A percentile compares a stretch with the other conserved stretches of the same genome.
Conservation (phyloP, 2,329 filamentous ascomycete species). For the Microsporum ferrugineum region DNA sequence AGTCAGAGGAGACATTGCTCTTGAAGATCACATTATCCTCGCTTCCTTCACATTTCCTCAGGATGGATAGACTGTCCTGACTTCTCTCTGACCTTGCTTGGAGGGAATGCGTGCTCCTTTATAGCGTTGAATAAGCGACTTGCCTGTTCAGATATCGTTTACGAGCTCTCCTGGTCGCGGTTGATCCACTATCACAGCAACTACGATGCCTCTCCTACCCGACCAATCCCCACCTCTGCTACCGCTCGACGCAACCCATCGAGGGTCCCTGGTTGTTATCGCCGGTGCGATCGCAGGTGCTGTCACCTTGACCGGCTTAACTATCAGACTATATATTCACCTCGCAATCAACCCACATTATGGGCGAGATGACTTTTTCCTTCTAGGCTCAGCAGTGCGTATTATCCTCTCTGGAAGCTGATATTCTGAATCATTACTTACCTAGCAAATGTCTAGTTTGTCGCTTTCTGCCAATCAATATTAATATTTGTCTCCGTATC, state of each 20-base stretch:
- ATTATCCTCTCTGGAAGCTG: no score
- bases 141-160: background rate
- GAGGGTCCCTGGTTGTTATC: slow-evolving; percentile 31
- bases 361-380: slow-evolving; percentile 26
- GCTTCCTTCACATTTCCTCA: background rate
- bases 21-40: background rate
- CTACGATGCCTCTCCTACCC: slow-evolving; percentile 17
- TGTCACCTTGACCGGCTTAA: slow-evolving; percentile 26
- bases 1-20: background rate
- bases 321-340: slow-evolving; percentile 30
- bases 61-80: background rate
- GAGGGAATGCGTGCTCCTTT: background rate
- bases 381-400: slow-evolving; percentile 25
- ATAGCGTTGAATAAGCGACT: background rate
- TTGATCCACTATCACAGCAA: background rate
- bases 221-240: slow-evolving; percentile 28
- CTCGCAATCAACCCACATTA: slow-evolving; percentile 23
- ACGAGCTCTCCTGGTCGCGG: background rate
- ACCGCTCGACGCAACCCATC: slow-evolving; percentile 30
- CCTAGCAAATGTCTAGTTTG: slow-evolving; percentile 14
- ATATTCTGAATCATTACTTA: background rate
- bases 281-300: slow-evolving; percentile 28
- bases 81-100: background rate
- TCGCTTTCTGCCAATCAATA: slow-evolving; percentile 24
- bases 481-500: slow-evolving; percentile 24